Base-by-base conservation (phyloP, 768 basidiomycete species). In the Vishniacozyma victoriae region DNA sequence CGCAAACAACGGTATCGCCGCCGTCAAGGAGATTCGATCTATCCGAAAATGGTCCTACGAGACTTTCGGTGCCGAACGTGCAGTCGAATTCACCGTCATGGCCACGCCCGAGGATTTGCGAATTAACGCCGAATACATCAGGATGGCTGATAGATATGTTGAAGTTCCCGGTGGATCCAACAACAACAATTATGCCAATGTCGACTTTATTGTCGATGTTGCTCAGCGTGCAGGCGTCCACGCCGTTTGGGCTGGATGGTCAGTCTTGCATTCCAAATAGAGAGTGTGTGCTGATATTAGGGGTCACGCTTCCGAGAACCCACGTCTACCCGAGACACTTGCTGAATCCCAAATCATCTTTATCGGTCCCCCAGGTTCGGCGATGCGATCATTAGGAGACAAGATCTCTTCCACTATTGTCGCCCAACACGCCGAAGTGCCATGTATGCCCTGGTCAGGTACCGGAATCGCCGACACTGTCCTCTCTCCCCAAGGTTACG, bases 1-100 rank as follows among this genome's bases (percentile, higher is more conserved):
- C 73, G 92, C 92, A 55, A 97, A 97, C 75, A 97, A 97, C 73
- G 93, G 92, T 79, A 99, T 96, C 66, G 93, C 93, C 43, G 95
- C 92, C 46, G 95, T 99, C 41, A 99, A 99, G 75, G 95, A 97
- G 76, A 99, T 99, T 65, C 84, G 95, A 41, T 97, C 95, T 39
- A 86, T 99, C 60, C 82, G 95, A 48, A 93, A 97, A 82, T 99
- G 95, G 95, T 91, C 88, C 66, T 99, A 97, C 76, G 95, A 97
- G 76, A 91, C 92, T 0, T 99, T 99, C 74, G 95, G 95, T 52
- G 83, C 82, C 46, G 95, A 99, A 69, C 85, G 89, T 59, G 87
- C 86, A 46, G 80, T 99, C 75, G 92, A 99, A 72, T 97, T 99
- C 78, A 93, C 91, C 31, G 95, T 97, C 52, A 97, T 99, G 95